A percentile compares a stretch with the other conserved stretches of the same genome.
phyloP scores from a whole-genome alignment of 1,284 basidiomycete genomes.

The Puccinia novopanici region DNA sequence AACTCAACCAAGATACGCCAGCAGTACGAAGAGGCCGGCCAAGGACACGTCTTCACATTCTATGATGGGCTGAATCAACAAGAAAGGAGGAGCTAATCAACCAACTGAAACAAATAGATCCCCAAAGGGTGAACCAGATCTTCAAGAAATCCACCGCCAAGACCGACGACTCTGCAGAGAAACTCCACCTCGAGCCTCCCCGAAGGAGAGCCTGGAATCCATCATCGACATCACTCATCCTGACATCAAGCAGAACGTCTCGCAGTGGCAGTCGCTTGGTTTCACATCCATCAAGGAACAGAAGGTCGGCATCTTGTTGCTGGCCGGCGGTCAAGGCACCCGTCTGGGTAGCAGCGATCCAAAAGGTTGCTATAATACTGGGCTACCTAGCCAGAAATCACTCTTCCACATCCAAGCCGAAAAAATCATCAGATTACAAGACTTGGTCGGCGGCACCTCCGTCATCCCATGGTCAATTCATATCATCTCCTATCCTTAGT shows the following conservation, averaged over 20 bases:
- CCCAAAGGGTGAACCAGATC: slow-evolving; percentile 85
- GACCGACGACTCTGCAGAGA: slow-evolving; percentile 64
- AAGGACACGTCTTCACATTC: slow-evolving; percentile 85
- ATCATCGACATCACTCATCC: slow-evolving; percentile 52
- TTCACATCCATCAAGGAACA: slow-evolving; percentile 77
- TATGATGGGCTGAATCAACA: slow-evolving; percentile 70
- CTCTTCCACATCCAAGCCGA: slow-evolving; percentile 97
- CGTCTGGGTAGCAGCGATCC: slow-evolving; percentile 86
- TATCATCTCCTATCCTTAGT: too few species aligned
- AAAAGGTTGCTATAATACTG: slow-evolving; percentile 98
- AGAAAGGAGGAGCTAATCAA: slow-evolving; percentile 70
- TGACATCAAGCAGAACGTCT: slow-evolving; percentile 15
- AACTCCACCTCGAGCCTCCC: slow-evolving; percentile 61
- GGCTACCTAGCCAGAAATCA: slow-evolving; percentile 84
- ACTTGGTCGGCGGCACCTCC: slow-evolving; percentile 64
- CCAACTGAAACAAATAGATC: slow-evolving; percentile 81
- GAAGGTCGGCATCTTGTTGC: slow-evolving; percentile 86
- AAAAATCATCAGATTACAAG: slow-evolving; percentile 80
- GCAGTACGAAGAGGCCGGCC: slow-evolving; percentile 73
- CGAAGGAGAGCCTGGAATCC: slow-evolving; percentile 63
- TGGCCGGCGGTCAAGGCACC: slow-evolving; percentile 98
- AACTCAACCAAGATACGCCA: not conserved
- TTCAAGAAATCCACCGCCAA: slow-evolving; percentile 75
- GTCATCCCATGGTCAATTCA: slow-evolving; percentile 40
- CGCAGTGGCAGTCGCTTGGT: slow-evolving; percentile 73